Evolutionary conservation across 768 basidiomycete species (phyloP).

Genomic region (Phanerochaete carnosa): DNA sequence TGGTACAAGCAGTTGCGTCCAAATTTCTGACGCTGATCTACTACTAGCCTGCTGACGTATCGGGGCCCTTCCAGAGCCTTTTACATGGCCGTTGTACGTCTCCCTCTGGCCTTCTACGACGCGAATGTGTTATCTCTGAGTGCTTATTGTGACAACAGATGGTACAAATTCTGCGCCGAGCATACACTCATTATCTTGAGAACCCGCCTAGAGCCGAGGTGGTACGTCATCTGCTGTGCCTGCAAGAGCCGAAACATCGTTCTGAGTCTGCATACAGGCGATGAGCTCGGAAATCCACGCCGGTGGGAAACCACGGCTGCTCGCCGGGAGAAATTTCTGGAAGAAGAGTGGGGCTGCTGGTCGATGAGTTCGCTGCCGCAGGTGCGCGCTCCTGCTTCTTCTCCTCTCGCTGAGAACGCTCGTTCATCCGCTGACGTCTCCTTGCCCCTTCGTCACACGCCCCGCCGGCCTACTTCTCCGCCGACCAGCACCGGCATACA

Average conservation of each 20-base stretch:
- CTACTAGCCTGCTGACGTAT: constrained; percentile 44
- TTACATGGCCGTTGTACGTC: constrained; percentile 42
- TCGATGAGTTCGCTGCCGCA: constrained; percentile 32
- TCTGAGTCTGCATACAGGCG: constrained; percentile 10
- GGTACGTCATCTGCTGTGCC: constrained; percentile 16
- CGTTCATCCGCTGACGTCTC: background rate
- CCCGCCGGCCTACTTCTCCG: background rate
- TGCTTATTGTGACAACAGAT: constrained; percentile 31
- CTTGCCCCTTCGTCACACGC: background rate
- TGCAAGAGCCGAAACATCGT: background rate
- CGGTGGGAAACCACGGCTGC: constrained; percentile 45
- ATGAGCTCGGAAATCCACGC: constrained; percentile 39
- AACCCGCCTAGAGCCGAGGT: constrained; percentile 34
- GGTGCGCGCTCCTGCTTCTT: constrained; percentile 3
- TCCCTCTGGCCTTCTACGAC: background rate
- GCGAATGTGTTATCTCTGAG: background rate
- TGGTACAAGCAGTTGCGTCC: constrained; percentile 22
- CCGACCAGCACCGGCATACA: background rate
- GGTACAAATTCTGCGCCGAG: constrained; percentile 46
- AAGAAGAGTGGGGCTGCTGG: constrained; percentile 54
- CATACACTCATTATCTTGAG: constrained; percentile 44
- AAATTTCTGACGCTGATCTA: constrained; percentile 45
- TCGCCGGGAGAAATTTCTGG: constrained; percentile 50
- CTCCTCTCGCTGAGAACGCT: background rate
- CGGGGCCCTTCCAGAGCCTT: constrained; percentile 38